Evolutionary conservation across 805 yeast species (phyloP).

Genomic region (Tetrapisispora namnaoensis): DNA sequence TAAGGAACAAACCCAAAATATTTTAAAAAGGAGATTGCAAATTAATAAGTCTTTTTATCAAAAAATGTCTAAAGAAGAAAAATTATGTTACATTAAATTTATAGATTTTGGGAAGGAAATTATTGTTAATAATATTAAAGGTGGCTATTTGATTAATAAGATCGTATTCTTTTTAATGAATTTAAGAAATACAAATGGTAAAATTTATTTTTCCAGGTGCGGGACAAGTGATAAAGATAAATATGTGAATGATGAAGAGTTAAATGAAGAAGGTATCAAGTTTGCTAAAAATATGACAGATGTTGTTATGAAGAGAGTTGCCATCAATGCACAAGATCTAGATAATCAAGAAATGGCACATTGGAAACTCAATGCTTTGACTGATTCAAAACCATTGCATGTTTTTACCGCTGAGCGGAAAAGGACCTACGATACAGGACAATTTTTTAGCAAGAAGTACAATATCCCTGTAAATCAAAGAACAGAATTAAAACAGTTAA

Average conservation of each 20-base stretch:
- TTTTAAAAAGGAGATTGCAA: constrained; percentile 65
- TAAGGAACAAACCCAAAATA: constrained; percentile 60
- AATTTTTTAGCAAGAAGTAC: constrained; percentile 44
- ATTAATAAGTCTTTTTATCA: constrained; percentile 61
- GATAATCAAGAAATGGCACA: background rate
- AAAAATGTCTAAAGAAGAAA: constrained; percentile 49
- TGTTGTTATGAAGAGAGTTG: constrained; percentile 37
- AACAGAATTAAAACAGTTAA: constrained; percentile 74
- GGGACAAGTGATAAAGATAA: constrained; percentile 39
- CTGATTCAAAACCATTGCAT: constrained; percentile 13
- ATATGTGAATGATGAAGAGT: constrained; percentile 69
- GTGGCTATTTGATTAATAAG: constrained; percentile 83
- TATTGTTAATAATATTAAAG: constrained; percentile 66
- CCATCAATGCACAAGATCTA: constrained; percentile 4
- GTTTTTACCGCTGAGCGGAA: constrained; percentile 95
- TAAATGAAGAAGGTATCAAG: constrained; percentile 60
- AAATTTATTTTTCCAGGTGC: constrained; percentile 88
- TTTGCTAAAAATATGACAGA: constrained; percentile 59
- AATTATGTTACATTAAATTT: constrained; percentile 69
- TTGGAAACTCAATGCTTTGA: background rate
- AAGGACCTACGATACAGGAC: constrained; percentile 74
- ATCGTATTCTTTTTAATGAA: constrained; percentile 91
- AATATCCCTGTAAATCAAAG: constrained; percentile 65
- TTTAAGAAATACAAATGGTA: constrained; percentile 74
- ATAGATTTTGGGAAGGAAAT: constrained; percentile 84